Conservation (phyloP, 1,284 basidiomycete species). For the Fomitopsis schrenkii region DNA sequence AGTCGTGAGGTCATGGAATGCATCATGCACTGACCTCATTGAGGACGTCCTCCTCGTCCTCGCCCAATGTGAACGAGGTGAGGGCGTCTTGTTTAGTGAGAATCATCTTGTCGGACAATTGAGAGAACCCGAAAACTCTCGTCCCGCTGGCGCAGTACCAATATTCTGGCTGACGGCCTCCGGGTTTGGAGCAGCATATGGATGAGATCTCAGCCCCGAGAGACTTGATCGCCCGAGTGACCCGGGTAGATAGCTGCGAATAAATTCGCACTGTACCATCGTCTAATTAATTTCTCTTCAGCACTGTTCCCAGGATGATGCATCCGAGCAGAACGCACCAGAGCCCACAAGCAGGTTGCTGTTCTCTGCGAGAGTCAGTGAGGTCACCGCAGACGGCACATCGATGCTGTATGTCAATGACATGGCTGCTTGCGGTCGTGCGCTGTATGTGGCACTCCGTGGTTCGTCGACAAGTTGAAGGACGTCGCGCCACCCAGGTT, state of each 20-base stretch:
- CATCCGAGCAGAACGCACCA: slow-evolving; percentile 11
- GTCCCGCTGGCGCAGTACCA: slow-evolving; percentile 62
- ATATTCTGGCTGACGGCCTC: slow-evolving; percentile 35
- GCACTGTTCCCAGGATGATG: not conserved
- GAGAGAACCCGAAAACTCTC: slow-evolving; percentile 36
- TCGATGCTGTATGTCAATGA: slow-evolving; percentile 9
- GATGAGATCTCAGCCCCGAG: slow-evolving; percentile 59
- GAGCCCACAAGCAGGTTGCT: slow-evolving; percentile 21
- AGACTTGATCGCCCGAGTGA: slow-evolving; percentile 58
- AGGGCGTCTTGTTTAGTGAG: slow-evolving; percentile 41
- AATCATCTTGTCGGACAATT: slow-evolving; percentile 18
- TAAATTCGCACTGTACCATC: slow-evolving; percentile 72
- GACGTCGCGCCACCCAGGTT: no score
- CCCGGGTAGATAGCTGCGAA: slow-evolving; percentile 51
- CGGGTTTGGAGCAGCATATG: slow-evolving; percentile 40
- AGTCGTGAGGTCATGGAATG: not conserved
- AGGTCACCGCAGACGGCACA: slow-evolving; percentile 19
- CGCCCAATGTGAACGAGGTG: slow-evolving; percentile 38
- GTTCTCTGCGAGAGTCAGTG: slow-evolving; percentile 13
- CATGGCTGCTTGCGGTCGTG: not conserved
- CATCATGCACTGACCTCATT: slow-evolving; percentile 53
- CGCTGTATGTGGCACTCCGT: no score
- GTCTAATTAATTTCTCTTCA: slow-evolving; percentile 37
- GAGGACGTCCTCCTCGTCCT: slow-evolving; percentile 53
- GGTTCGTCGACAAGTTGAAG: no score